phyloP scores from a whole-genome alignment of 2,329 filamentous ascomycete genomes.

The Ophiocordyceps camponoti-leonardi region DNA sequence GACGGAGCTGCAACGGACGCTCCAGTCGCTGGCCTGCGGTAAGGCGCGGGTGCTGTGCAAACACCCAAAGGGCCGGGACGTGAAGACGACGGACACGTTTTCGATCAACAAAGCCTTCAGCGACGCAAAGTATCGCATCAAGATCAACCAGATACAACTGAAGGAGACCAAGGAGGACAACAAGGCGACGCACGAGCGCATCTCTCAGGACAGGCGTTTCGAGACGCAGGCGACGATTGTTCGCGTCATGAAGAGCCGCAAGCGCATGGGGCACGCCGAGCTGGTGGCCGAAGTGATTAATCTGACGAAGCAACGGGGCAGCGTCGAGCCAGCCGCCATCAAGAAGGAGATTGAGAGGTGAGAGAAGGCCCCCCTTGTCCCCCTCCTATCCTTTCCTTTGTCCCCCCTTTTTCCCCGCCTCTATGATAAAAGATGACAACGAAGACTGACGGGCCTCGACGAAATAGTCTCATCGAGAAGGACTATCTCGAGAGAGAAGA shows the following conservation, averaged over 20 bases:
- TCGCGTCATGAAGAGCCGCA: constrained; percentile 88
- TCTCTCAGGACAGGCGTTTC: constrained; percentile 78
- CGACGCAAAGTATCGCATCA: constrained; percentile 75
- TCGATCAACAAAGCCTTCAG: constrained; percentile 61
- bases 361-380: constrained; percentile 19
- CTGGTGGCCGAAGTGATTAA: constrained; percentile 85
- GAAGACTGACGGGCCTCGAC: not conserved
- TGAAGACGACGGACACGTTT: constrained; percentile 66
- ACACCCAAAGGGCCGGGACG: constrained; percentile 67
- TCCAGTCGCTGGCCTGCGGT: constrained; percentile 89
- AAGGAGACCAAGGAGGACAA: constrained; percentile 95
- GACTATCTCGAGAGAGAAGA: constrained; percentile 78
- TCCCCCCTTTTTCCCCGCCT: too few relatives aligned
- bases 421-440: too few relatives aligned
- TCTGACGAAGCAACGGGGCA: constrained; percentile 72
- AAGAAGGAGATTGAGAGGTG: constrained; percentile 95
- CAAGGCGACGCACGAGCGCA: constrained; percentile 78
- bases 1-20: constrained; percentile 67
- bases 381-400: too few relatives aligned
- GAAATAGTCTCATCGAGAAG: constrained; percentile 64
- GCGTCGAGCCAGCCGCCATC: constrained; percentile 71
- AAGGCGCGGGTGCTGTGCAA: constrained; percentile 74
- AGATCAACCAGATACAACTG: constrained; percentile 97
- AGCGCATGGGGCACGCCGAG: constrained; percentile 72
- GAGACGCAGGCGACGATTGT: constrained; percentile 97